These are phyloP conservation scores for Cladosporium velox DNA, from an alignment of 2,329 filamentous ascomycete genomes.

Conservation along the genomic window DNA sequence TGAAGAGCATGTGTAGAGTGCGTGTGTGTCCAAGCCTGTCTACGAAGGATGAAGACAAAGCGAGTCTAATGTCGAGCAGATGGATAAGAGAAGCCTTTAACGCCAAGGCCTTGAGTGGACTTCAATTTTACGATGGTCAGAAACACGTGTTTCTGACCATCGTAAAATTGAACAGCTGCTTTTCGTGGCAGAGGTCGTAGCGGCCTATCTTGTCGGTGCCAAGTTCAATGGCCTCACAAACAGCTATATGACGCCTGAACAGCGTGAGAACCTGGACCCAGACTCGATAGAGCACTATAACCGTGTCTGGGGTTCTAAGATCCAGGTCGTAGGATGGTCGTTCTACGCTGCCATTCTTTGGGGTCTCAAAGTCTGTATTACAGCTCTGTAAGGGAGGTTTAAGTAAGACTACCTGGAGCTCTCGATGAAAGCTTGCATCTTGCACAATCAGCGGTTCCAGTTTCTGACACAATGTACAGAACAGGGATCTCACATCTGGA, in stretches of 20 bases:
- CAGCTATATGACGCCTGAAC: conserved; percentile 8
- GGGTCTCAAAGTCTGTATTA: conserved; percentile 12
- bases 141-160: neutral
- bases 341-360: conserved; percentile 13
- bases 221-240: conserved; percentile 7
- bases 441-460: too few relatives aligned
- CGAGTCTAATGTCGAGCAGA: neutral
- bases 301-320: conserved; percentile 5
- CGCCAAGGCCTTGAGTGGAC: neutral
- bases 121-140: too few relatives aligned
- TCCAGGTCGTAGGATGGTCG: conserved; percentile 7
- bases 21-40: neutral
- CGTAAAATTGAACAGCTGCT: neutral
- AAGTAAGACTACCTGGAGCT: neutral
- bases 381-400: neutral
- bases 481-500: conserved; percentile 3
- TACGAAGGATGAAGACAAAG: neutral
- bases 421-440: neutral
- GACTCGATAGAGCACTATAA: conserved; percentile 9
- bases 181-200: conserved; percentile 5
- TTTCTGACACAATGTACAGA: neutral
- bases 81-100: neutral
- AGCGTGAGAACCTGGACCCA: neutral
- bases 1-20: neutral
- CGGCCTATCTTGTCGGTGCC: conserved; percentile 3